These are phyloP conservation scores for Ceratocystis alfenasii DNA, from an alignment of 2,329 filamentous ascomycete species.

Conservation along the genomic window DNA sequence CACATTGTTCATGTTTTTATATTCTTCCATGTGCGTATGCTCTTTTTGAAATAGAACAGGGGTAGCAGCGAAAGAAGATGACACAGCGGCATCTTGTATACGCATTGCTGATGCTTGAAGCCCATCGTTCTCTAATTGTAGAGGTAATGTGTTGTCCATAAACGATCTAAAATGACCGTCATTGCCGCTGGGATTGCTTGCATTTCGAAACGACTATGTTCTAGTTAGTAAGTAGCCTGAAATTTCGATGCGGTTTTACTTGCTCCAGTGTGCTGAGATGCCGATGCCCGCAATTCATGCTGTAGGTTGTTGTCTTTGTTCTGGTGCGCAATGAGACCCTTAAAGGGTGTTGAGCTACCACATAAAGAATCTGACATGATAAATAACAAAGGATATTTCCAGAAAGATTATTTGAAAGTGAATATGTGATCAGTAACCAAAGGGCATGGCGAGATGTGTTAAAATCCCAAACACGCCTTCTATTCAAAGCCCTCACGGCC, in stretches of 20 bases:
- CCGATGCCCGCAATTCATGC: slow-evolving; percentile 19
- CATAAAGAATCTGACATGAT: slow-evolving; percentile 35
- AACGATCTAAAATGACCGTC: slow-evolving; percentile 7
- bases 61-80: neutral
- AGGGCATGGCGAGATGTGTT: neutral
- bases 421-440: neutral
- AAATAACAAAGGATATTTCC: neutral
- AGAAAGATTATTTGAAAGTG: neutral
- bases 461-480: neutral
- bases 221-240: neutral
- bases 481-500: neutral
- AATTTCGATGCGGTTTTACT: neutral
- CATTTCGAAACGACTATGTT: slow-evolving; percentile 12
- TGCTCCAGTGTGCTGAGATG: neutral
- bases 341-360: slow-evolving; percentile 35
- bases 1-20: neutral
- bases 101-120: neutral
- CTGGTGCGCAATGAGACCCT: slow-evolving; percentile 34
- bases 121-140: neutral
- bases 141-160: neutral
- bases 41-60: neutral
- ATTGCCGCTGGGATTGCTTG: neutral
- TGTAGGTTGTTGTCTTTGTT: slow-evolving; percentile 33
- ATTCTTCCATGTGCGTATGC: neutral
- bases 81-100: neutral